Evolutionary conservation across 2,329 filamentous ascomycete genomes (phyloP), one percentile per base, ranked within the genome.

Genomic region (Venturia carpophila): DNA sequence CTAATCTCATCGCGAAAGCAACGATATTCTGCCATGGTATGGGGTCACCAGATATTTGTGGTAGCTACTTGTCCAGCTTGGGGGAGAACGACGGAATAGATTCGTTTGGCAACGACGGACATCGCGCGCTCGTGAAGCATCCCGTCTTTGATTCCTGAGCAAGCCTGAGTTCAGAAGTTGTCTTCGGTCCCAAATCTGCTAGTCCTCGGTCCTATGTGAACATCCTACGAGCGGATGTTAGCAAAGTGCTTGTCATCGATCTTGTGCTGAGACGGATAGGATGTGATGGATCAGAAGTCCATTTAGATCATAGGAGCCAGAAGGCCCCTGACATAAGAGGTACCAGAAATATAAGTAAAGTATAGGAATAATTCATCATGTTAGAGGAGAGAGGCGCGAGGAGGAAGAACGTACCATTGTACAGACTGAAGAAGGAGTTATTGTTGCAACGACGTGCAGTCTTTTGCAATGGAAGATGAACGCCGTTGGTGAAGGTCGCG

Each of bases 301-400:
- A 80, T 80, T 89, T 82, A 84, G 89, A 90, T 91, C 89, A 92
- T 90, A 78, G 87, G 82, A 76, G 79, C 74, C 79, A 80, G 66
- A 79, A 74, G 73, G 73, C 73, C 82, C 82, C 86, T 94, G 88
- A 90, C 85, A 91, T 91, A 94, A 96, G 92, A 96, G 92, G 91
- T 96, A 92, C 91, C 91, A 96, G 90, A 95, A 92, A 69, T 72
- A 80, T 80, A 79, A 64, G 52, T 37, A 64, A 78, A 79, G 75
- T 78, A 75, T 79, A 81, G 80, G 79, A 82, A 81, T 76, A 77
- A 42, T 56, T 73, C 52, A 68, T 69, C 86, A 83, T 93, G 90
- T 92, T 93, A 64, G 60, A 68, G 68, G 47, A 52, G 65, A 63
- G 66, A 52, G 56, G 64, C 30, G 6, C 15, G 39, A 5, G 43